Evolutionary conservation across 2,329 filamentous ascomycete genomes (phyloP).

Genomic region (Monosporascus sp.): DNA sequence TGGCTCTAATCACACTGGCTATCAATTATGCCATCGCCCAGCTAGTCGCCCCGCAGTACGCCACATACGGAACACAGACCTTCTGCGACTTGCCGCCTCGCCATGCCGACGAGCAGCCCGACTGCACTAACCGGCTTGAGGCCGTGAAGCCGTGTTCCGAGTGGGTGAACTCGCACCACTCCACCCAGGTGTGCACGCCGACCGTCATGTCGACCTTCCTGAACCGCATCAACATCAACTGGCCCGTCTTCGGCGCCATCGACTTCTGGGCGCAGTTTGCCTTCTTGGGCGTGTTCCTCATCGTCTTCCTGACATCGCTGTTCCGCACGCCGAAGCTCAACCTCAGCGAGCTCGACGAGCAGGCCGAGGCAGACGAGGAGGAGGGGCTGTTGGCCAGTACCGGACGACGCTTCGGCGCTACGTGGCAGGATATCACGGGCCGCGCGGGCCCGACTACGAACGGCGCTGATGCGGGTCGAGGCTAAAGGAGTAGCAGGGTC

Average conservation of each 20-base stretch:
- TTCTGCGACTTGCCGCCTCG: slow-evolving; percentile 73
- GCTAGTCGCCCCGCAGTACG: slow-evolving; percentile 93
- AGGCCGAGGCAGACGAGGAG: slow-evolving; percentile 87
- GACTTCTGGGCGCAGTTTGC: slow-evolving; percentile 95
- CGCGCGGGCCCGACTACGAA: too few species aligned
- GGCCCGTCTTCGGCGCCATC: slow-evolving; percentile 89
- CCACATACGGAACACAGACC: slow-evolving; percentile 88
- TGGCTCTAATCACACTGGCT: slow-evolving; percentile 82
- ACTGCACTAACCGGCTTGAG: slow-evolving; percentile 67
- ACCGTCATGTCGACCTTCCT: slow-evolving; percentile 88
- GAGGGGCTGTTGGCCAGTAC: slow-evolving; percentile 85
- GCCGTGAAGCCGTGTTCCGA: slow-evolving; percentile 81
- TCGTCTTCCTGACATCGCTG: slow-evolving; percentile 73
- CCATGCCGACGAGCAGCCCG: slow-evolving; percentile 59
- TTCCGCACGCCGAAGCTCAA: slow-evolving; percentile 77
- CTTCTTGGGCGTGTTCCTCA: slow-evolving; percentile 77
- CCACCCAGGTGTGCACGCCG: slow-evolving; percentile 79
- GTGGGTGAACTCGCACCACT: slow-evolving; percentile 61
- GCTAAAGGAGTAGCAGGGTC: background rate
- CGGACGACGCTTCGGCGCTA: slow-evolving; percentile 73
- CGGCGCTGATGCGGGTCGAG: too few species aligned
- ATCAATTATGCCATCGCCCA: slow-evolving; percentile 91
- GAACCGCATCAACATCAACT: slow-evolving; percentile 87
- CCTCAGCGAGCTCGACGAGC: slow-evolving; percentile 74
- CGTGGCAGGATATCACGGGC: slow-evolving; percentile 82